Conservation (phyloP, 108 stramenopile genomes). For the Craspedostauros australis region DNA sequence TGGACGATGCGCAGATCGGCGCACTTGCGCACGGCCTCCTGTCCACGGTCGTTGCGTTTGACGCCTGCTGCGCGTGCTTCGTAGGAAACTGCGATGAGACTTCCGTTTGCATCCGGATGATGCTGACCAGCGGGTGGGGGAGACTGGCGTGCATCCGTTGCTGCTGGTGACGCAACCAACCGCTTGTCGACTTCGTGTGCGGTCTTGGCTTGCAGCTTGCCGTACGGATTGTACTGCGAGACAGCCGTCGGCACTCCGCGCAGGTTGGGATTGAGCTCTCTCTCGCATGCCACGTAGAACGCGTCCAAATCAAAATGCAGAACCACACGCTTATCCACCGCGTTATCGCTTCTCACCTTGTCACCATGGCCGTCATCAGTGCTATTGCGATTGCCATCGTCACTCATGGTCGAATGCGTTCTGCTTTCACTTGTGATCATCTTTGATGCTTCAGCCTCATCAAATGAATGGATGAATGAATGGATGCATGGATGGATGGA, state of each 20-base stretch:
- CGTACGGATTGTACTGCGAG: constrained; percentile 28
- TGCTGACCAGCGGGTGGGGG: background rate
- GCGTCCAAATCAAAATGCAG: constrained; percentile 28
- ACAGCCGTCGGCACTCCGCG: constrained; percentile 9
- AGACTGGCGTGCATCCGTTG: background rate
- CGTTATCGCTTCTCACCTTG: no score
- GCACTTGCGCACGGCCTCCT: constrained; percentile 29
- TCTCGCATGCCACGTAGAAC: constrained; percentile 22
- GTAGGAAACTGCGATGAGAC: constrained; percentile 39
- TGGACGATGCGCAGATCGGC: constrained; percentile 29
- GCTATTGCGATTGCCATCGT: no score
- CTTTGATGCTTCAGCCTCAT: no score
- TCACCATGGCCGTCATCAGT: no score
- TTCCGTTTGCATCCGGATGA: constrained; percentile 9
- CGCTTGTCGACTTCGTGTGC: constrained; percentile 1
- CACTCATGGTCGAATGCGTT: no score
- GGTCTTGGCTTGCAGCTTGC: constrained; percentile 9
- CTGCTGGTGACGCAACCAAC: background rate
- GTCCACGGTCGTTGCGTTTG: constrained; percentile 29
- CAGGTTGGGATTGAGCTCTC: constrained; percentile 15
- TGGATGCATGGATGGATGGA: no score
- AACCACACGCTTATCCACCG: no score
- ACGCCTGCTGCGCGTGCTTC: constrained; percentile 41
- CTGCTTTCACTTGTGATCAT: no score
- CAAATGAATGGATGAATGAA: no score